A percentile compares a stretch with the other conserved stretches of the same genome.
phyloP scores from a whole-genome alignment of 2,329 filamentous ascomycete genomes.

The Xylariomycetidae sp. region DNA sequence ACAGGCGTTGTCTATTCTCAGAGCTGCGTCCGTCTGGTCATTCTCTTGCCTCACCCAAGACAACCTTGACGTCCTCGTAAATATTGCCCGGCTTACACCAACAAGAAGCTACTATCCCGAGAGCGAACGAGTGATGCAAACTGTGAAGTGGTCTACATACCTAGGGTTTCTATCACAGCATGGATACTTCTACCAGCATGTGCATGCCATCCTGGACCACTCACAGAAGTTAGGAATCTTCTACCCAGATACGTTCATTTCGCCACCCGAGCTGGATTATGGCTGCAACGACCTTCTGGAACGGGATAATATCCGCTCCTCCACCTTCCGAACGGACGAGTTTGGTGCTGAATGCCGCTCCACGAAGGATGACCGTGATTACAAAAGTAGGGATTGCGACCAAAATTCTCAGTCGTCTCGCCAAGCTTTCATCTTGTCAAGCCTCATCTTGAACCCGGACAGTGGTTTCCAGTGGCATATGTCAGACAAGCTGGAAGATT shows the following conservation, averaged over 20 bases:
- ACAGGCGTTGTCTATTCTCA: slow-evolving; percentile 43
- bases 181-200: slow-evolving; percentile 32
- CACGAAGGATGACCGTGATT: slow-evolving; percentile 23
- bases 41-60: slow-evolving; percentile 34
- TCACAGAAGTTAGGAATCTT: slow-evolving; percentile 25
- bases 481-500: not conserved
- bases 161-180: slow-evolving; percentile 42
- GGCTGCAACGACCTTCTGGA: no score
- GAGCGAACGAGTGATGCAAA: slow-evolving; percentile 41
- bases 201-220: slow-evolving; percentile 31
- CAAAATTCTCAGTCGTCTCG: slow-evolving; percentile 2
- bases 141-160: slow-evolving; percentile 34
- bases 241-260: slow-evolving; percentile 12
- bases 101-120: slow-evolving; percentile 39
- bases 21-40: slow-evolving; percentile 44
- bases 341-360: slow-evolving; percentile 36
- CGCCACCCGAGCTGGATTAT: slow-evolving; percentile 1
- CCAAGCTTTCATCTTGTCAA: slow-evolving; percentile 5
- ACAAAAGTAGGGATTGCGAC: slow-evolving; percentile 25
- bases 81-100: slow-evolving; percentile 39
- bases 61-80: slow-evolving; percentile 30
- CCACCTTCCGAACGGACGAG: slow-evolving; percentile 12
- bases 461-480: not conserved
- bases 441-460: slow-evolving; percentile 1
- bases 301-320: slow-evolving; percentile 14